Conservation (phyloP, 2,329 filamentous ascomycete genomes). For the Apiospora koreana region DNA sequence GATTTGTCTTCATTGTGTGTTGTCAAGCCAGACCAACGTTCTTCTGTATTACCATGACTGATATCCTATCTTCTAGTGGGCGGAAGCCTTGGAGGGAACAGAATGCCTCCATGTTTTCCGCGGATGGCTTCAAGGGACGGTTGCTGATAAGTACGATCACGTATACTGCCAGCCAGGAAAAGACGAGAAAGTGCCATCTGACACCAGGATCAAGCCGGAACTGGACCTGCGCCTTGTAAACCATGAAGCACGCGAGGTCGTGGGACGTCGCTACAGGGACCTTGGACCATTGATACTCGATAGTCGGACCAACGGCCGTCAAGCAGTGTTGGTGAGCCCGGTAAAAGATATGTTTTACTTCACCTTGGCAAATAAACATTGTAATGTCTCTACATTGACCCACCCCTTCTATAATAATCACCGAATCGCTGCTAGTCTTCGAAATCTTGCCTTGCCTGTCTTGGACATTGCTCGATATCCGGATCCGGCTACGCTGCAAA, state of each 20-base stretch:
- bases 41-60: not conserved
- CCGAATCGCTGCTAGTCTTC: not conserved
- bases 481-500: not conserved
- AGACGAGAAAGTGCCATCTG: not conserved
- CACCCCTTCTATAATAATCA: too few relatives aligned
- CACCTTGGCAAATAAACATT: not conserved
- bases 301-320: too few relatives aligned
- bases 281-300: too few relatives aligned
- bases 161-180: not conserved
- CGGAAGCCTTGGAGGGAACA: not conserved
- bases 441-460: not conserved
- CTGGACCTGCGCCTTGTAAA: not conserved
- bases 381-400: too few relatives aligned
- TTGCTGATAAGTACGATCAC: not conserved
- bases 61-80: not conserved
- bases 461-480: not conserved
- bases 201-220: not conserved
- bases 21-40: too few relatives aligned
- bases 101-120: not conserved
- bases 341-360: not conserved
- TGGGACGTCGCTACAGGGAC: not conserved
- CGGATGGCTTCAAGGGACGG: too few relatives aligned
- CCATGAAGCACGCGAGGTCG: not conserved
- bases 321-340: not conserved
- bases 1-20: not conserved